A percentile compares a stretch with the other conserved stretches of the same genome.
These are phyloP conservation scores for Leonotis leonurus DNA, from an alignment of 257 asterid species.

Conservation along the genomic window DNA sequence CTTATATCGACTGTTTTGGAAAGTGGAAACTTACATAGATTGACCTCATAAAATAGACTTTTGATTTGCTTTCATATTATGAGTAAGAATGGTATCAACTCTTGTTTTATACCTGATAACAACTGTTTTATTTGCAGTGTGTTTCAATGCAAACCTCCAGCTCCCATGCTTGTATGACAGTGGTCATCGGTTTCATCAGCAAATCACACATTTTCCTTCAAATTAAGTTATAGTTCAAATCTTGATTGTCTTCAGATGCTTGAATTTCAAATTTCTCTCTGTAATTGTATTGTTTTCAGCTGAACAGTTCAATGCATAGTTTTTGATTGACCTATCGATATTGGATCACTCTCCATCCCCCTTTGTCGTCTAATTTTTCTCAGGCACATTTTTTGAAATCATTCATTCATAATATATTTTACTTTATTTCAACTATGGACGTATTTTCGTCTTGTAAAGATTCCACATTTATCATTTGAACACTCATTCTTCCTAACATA, in stretches of 20 bases:
- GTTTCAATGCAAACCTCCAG: conserved; percentile 7
- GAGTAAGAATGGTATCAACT: background rate
- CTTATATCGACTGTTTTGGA: background rate
- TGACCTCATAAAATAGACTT: background rate
- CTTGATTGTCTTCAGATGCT: conserved; percentile 9
- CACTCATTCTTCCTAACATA: background rate
- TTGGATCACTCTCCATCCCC: background rate
- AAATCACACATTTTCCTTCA: background rate
- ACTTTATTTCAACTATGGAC: background rate
- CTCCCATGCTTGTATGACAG: conserved; percentile 13
- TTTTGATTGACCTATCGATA: background rate
- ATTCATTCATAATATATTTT: background rate
- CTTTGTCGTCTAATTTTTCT: background rate
- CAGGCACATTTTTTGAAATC: background rate
- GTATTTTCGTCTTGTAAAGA: background rate
- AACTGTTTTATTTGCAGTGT: conserved; percentile 32
- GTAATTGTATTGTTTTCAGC: background rate
- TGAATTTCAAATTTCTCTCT: conserved; percentile 1
- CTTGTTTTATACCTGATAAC: background rate
- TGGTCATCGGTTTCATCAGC: background rate
- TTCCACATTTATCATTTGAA: background rate
- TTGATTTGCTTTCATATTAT: background rate
- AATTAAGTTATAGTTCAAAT: background rate
- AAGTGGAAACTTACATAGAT: too few species aligned
- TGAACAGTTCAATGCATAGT: background rate